Conservation (phyloP, 192 early-diverging fungal genomes). For the Backusella psychrophila region DNA sequence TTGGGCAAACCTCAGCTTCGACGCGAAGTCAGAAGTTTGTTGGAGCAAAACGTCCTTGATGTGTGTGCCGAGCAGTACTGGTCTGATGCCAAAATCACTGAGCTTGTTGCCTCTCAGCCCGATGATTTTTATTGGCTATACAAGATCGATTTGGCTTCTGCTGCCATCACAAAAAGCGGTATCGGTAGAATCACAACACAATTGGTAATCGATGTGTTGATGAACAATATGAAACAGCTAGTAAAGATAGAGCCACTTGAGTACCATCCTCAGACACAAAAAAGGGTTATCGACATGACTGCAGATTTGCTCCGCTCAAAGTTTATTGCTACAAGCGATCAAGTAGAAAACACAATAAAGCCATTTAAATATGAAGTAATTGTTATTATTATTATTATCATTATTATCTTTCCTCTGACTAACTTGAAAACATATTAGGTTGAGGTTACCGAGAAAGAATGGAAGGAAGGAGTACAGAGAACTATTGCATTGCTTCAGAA, state of each 20-base stretch:
- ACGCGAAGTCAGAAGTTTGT: slow-evolving; percentile 82
- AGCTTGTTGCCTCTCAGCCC: slow-evolving; percentile 57
- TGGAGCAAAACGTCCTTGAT: slow-evolving; percentile 87
- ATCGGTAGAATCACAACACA: slow-evolving; percentile 90
- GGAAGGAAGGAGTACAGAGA: slow-evolving; percentile 87
- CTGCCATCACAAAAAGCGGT: slow-evolving; percentile 89
- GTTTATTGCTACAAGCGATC: slow-evolving; percentile 87
- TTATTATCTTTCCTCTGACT: background rate
- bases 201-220: slow-evolving; percentile 85
- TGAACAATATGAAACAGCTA: slow-evolving; percentile 76
- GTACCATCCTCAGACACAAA: slow-evolving; percentile 77
- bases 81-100: slow-evolving; percentile 69
- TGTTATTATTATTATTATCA: background rate
- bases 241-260: slow-evolving; percentile 81
- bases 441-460: slow-evolving; percentile 90
- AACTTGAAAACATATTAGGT: slow-evolving; percentile 38
- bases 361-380: slow-evolving; percentile 91
- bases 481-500: slow-evolving; percentile 71
- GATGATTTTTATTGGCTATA: slow-evolving; percentile 80
- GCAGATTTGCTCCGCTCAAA: slow-evolving; percentile 82
- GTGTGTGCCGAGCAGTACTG: slow-evolving; percentile 92
- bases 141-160: slow-evolving; percentile 78
- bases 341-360: slow-evolving; percentile 99
- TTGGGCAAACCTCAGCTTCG: slow-evolving; percentile 95
- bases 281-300: slow-evolving; percentile 76